phyloP scores from a whole-genome alignment of 164 flowering plant genomes.

The Tinospora cordifolia region DNA sequence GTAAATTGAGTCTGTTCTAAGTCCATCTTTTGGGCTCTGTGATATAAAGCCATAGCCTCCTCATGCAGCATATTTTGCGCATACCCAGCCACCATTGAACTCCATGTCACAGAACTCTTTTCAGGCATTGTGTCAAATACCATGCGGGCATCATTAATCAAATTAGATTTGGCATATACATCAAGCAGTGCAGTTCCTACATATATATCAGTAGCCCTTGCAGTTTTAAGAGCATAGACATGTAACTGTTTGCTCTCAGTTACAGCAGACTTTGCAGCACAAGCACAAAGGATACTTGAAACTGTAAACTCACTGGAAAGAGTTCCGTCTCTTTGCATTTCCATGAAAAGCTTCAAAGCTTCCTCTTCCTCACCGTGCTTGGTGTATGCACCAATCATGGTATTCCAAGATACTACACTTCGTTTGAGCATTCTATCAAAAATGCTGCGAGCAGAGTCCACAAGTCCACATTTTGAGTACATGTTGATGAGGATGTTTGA shows the following conservation, averaged over 20 bases:
- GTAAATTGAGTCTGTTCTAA: conserved; percentile 42
- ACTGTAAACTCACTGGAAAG: conserved; percentile 55
- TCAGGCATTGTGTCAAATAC: conserved; percentile 54
- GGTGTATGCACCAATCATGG: conserved; percentile 54
- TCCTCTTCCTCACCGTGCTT: conserved; percentile 38
- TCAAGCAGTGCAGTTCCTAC: conserved; percentile 82
- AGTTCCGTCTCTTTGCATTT: conserved; percentile 49
- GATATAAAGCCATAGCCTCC: conserved; percentile 58
- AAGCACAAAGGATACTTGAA: conserved; percentile 71
- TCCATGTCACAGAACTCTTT: conserved; percentile 73
- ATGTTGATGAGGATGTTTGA: conserved; percentile 68
- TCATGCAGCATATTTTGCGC: conserved; percentile 69
- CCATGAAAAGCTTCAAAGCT: conserved; percentile 43
- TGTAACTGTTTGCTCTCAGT: conserved; percentile 67
- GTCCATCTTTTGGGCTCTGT: conserved; percentile 29
- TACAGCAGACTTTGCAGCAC: conserved; percentile 48
- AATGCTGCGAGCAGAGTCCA: conserved; percentile 46
- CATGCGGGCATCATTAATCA: conserved; percentile 39
- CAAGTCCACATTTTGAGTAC: conserved; percentile 62
- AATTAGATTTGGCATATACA: conserved; percentile 66
- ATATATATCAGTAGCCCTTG: conserved; percentile 39
- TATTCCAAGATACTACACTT: conserved; percentile 79
- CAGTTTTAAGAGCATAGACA: conserved; percentile 53
- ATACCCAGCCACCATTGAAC: conserved; percentile 76
- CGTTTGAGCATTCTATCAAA: conserved; percentile 56